Percentiles rank a stretch among this genome's conserved stretches.
phyloP scores from a whole-genome alignment of 352 stramenopile genomes.

The Phytophthora tubulina region DNA sequence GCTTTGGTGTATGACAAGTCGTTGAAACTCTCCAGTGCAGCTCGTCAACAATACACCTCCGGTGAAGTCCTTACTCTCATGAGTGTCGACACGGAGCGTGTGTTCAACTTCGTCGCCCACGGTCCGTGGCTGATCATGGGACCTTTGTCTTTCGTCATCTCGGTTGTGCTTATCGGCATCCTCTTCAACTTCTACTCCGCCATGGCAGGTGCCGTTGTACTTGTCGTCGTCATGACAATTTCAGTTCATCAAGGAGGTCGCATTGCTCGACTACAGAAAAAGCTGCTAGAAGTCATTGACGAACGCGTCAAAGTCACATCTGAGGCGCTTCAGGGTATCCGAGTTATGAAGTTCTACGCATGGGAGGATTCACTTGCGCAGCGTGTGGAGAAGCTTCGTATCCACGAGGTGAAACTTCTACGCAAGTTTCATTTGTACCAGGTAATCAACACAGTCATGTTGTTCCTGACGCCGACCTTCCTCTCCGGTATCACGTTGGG shows the following conservation, averaged over 20 bases:
- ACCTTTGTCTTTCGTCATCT: constrained; percentile 35
- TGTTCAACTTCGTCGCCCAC: constrained; percentile 40
- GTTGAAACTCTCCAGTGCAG: constrained; percentile 66
- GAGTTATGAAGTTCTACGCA: neutral
- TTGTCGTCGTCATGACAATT: neutral
- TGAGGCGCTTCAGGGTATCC: neutral
- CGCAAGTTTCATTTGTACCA: constrained; percentile 1
- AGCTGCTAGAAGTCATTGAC: neutral
- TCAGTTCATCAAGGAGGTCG: neutral
- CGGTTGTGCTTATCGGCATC: constrained; percentile 35
- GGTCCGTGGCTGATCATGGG: constrained; percentile 41
- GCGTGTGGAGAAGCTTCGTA: neutral
- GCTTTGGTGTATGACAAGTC: constrained; percentile 52
- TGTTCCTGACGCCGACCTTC: neutral
- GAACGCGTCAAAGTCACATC: neutral
- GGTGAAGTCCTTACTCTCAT: constrained; percentile 37
- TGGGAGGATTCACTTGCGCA: neutral
- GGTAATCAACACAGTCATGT: neutral
- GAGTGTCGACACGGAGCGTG: constrained; percentile 37
- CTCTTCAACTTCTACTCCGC: constrained; percentile 1
- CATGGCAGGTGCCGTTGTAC: neutral
- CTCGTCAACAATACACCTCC: constrained; percentile 41
- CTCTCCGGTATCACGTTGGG: neutral
- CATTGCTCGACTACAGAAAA: neutral
- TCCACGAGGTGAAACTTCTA: neutral